A percentile compares a stretch with the other conserved stretches of the same genome.
phyloP scores from a whole-genome alignment of 2,329 filamentous ascomycete species.

The Aspergillus tubingensis region DNA sequence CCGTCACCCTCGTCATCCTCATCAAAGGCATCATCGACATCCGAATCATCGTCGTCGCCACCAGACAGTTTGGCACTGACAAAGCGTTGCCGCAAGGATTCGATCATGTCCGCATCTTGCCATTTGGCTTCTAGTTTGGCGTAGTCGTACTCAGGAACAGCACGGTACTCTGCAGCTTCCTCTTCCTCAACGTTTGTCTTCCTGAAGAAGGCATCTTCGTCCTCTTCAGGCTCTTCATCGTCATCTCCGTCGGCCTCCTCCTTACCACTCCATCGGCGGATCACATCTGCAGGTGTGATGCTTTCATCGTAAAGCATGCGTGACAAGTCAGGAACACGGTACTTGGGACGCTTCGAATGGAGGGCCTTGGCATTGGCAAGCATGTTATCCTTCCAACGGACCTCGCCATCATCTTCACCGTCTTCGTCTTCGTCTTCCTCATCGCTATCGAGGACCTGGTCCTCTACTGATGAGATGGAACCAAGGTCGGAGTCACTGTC shows the following conservation, averaged over 20 bases:
- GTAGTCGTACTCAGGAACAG: constrained; percentile 78
- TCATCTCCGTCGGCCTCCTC: constrained; percentile 61
- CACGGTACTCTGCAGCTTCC: constrained; percentile 68
- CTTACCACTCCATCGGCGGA: constrained; percentile 77
- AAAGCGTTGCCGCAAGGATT: constrained; percentile 73
- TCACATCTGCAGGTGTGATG: constrained; percentile 71
- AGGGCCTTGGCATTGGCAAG: constrained; percentile 70
- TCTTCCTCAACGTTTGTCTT: constrained; percentile 54
- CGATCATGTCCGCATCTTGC: constrained; percentile 76
- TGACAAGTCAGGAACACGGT: constrained; percentile 78
- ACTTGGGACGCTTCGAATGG: constrained; percentile 70
- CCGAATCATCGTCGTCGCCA: constrained; percentile 54
- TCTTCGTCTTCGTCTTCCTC: constrained; percentile 56
- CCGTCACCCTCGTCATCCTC: constrained; percentile 73
- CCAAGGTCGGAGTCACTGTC: constrained; percentile 97
- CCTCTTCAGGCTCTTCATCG: constrained; percentile 56
- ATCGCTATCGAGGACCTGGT: constrained; percentile 56
- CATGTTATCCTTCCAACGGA: constrained; percentile 89
- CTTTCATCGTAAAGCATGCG: constrained; percentile 85
- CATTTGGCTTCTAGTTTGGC: constrained; percentile 80
- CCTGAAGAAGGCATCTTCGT: constrained; percentile 67
- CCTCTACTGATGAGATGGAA: constrained; percentile 70
- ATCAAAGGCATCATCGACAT: constrained; percentile 54
- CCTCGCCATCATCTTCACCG: constrained; percentile 68
- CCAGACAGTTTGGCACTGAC: constrained; percentile 66